These are phyloP conservation scores for Biscogniauxia mediterranea DNA, from an alignment of 2,329 filamentous ascomycete genomes.

Conservation along the genomic window DNA sequence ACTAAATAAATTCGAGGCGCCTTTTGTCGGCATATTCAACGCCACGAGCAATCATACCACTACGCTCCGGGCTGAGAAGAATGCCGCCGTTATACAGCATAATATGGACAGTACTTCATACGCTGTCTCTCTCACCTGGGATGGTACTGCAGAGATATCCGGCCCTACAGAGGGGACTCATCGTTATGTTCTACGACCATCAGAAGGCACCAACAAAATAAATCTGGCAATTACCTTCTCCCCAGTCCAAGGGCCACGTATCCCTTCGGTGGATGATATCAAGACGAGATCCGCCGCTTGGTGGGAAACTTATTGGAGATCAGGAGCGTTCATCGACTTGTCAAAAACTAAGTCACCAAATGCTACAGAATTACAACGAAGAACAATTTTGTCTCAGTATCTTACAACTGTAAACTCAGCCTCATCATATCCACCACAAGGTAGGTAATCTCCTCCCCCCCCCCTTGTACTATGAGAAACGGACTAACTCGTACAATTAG, in stretches of 20 bases:
- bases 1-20: constrained; percentile 52
- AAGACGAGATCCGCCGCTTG: constrained; percentile 35
- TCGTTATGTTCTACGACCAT: constrained; percentile 40
- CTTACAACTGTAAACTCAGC: constrained; percentile 52
- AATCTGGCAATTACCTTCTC: constrained; percentile 36
- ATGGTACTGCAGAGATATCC: constrained; percentile 32
- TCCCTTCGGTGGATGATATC: constrained; percentile 28
- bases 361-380: constrained; percentile 50
- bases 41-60: constrained; percentile 45
- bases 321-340: constrained; percentile 52
- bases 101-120: constrained; percentile 44
- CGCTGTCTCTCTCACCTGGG: constrained; percentile 39
- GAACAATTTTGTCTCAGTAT: constrained; percentile 53
- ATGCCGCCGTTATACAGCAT: constrained; percentile 41
- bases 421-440: constrained; percentile 47
- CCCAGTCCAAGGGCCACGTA: constrained; percentile 19
- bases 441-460: constrained; percentile 15
- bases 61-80: constrained; percentile 26
- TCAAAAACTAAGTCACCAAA: constrained; percentile 38
- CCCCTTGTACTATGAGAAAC: not conserved
- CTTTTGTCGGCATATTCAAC: constrained; percentile 53
- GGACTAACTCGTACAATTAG: constrained; percentile 12
- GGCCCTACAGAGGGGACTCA: constrained; percentile 38
- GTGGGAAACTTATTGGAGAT: constrained; percentile 51
- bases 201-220: constrained; percentile 23